Evolutionary conservation across 371 early-diverging fungal species (phyloP), one percentile per base, ranked within the genome.

Genomic region (Haplosporangium sp.): DNA sequence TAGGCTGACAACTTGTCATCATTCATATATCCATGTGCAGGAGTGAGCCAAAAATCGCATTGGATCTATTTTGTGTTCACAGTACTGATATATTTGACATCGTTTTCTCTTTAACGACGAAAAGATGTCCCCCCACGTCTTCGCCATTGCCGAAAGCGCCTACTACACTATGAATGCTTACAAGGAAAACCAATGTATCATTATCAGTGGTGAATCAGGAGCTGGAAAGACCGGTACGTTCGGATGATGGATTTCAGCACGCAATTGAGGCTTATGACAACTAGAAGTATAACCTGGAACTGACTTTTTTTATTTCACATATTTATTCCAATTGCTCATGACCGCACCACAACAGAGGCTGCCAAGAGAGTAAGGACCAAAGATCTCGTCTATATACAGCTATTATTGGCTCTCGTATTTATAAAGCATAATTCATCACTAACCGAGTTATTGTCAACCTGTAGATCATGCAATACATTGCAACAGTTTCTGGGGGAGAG

Each of bases 151-250:
- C 45, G 95, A 95, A 82, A 86, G 92, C 36, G 82, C 93, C 6
- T 95, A 91, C 82, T 94, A 95, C 69, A 93, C 94, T 73, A 97
- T 99, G 97, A 92, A 95, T 56, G 93, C 92, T 50, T 97, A 98
- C 86, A 96, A 95, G 81, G 99, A 98, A 79, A 97, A 95, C 76
- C 99, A 99, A 79, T 98, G 98, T 86, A 95, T 98, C 67, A 99
- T 99, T 63, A 98, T 99, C 73, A 90, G 93, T 86, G 95, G 95
- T 81, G 95, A 95, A 87, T 94, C 94, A 4, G 92, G 92, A 57
- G 92, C 93, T 51, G 98, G 98, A 58, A 98, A 98, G 83, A 98
- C 95, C n/a, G 93, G 84, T 84, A 69, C 37, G 63, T 50, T 29
- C 50, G 3, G 9, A 46, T 46, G 46, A 46, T 12, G n/a, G 10